phyloP scores from a whole-genome alignment of 1,284 basidiomycete species.

The Vanrija sp. region DNA sequence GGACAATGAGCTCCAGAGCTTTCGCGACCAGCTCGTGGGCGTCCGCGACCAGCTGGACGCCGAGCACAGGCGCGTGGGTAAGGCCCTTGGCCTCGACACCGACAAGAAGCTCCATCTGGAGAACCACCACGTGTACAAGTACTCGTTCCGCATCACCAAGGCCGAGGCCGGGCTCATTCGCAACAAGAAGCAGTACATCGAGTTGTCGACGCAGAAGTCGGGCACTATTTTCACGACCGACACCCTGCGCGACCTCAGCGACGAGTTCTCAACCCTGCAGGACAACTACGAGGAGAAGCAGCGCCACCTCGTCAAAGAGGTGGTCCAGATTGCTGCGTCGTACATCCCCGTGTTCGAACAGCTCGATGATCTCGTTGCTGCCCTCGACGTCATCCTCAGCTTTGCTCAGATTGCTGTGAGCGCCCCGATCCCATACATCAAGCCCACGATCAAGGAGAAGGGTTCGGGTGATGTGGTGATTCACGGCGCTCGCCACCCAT shows the following conservation, averaged over 20 bases:
- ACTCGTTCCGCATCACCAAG: constrained; percentile 90
- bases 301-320: constrained; percentile 81
- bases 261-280: constrained; percentile 67
- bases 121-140: constrained; percentile 84
- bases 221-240: constrained; percentile 91
- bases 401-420: constrained; percentile 86
- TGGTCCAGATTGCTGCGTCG: constrained; percentile 87
- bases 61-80: constrained; percentile 71
- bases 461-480: constrained; percentile 75
- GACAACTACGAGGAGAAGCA: constrained; percentile 72
- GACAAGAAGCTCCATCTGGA: constrained; percentile 97
- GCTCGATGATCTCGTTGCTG: constrained; percentile 81
- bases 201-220: constrained; percentile 79
- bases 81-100: constrained; percentile 75
- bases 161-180: constrained; percentile 75
- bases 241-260: constrained; percentile 66
- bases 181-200: constrained; percentile 69
- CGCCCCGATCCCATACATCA: constrained; percentile 82
- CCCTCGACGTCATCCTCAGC: constrained; percentile 86
- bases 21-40: constrained; percentile 65
- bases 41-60: constrained; percentile 77
- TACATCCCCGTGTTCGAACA: constrained; percentile 87
- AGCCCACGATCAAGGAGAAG: constrained; percentile 55
- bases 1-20: constrained; percentile 61
- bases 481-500: constrained; percentile 85